A percentile compares a stretch with the other conserved stretches of the same genome.
Evolutionary conservation across 2,329 filamentous ascomycete genomes (phyloP).

Genomic region (Talaromyces sp.): DNA sequence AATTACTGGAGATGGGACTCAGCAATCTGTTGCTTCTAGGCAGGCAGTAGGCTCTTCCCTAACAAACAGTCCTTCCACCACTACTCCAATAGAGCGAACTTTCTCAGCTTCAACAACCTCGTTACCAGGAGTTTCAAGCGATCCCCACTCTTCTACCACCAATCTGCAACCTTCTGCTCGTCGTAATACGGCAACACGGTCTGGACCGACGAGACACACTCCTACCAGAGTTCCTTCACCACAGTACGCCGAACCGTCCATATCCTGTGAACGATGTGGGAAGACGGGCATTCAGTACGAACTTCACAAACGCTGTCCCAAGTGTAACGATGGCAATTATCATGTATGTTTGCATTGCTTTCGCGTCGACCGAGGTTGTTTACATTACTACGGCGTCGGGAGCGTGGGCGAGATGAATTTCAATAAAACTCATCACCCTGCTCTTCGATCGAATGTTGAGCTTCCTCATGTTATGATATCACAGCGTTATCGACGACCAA

Average conservation of each 20-base stretch:
- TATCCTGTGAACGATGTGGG: constrained; percentile 67
- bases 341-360: constrained; percentile 81
- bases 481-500: constrained; percentile 30
- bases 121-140: constrained; percentile 4
- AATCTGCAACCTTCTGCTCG: constrained; percentile 19
- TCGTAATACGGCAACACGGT: constrained; percentile 25
- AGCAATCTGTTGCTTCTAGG: constrained; percentile 21
- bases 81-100: constrained; percentile 15
- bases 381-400: constrained; percentile 85
- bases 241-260: constrained; percentile 63
- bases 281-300: constrained; percentile 74
- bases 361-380: constrained; percentile 67
- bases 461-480: constrained; percentile 49
- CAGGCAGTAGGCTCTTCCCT: constrained; percentile 24
- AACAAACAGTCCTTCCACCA: constrained; percentile 9
- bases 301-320: constrained; percentile 74
- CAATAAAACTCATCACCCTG: constrained; percentile 45
- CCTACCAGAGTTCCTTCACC: constrained; percentile 20
- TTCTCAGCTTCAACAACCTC: constrained; percentile 6
- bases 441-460: constrained; percentile 38
- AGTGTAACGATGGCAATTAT: constrained; percentile 66
- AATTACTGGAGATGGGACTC: constrained; percentile 22
- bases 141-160: background rate
- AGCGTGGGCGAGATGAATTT: constrained; percentile 64
- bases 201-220: constrained; percentile 29